Percentiles rank a stretch among this genome's conserved stretches.
phyloP scores from a whole-genome alignment of 768 basidiomycete species.

The Saitozyma podzolica region DNA sequence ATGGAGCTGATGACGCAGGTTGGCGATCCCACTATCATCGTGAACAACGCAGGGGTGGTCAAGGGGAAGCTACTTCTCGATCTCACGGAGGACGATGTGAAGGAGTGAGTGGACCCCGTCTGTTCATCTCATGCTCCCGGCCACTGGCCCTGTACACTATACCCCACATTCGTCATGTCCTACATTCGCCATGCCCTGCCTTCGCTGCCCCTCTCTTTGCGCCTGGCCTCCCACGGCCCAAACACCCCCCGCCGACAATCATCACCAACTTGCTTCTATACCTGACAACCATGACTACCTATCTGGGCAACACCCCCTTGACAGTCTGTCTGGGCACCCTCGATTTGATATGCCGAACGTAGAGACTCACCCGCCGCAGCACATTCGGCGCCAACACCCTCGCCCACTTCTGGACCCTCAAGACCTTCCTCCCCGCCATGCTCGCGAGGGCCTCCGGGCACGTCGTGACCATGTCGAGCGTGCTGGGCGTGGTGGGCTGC shows the following conservation, averaged over 20 bases:
- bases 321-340: no score
- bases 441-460: conserved; percentile 76
- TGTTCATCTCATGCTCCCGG: neutral
- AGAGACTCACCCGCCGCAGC: conserved; percentile 55
- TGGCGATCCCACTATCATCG: conserved; percentile 80
- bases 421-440: conserved; percentile 89
- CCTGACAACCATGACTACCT: no score
- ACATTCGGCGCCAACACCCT: conserved; percentile 87
- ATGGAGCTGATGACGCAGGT: conserved; percentile 48
- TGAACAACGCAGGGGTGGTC: conserved; percentile 94
- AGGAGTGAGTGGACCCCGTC: conserved; percentile 61
- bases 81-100: conserved; percentile 70
- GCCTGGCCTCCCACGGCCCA: no score
- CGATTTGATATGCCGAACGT: neutral
- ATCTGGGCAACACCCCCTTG: no score
- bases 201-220: no score
- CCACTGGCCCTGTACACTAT: no score
- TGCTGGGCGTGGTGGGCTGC: conserved; percentile 68
- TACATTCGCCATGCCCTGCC: no score
- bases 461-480: conserved; percentile 79
- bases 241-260: no score
- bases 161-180: no score
- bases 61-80: conserved; percentile 86
- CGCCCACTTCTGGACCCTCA: conserved; percentile 86
- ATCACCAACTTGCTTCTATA: no score